Conservation (phyloP, 768 basidiomycete species). For the Pisolithus albus region DNA sequence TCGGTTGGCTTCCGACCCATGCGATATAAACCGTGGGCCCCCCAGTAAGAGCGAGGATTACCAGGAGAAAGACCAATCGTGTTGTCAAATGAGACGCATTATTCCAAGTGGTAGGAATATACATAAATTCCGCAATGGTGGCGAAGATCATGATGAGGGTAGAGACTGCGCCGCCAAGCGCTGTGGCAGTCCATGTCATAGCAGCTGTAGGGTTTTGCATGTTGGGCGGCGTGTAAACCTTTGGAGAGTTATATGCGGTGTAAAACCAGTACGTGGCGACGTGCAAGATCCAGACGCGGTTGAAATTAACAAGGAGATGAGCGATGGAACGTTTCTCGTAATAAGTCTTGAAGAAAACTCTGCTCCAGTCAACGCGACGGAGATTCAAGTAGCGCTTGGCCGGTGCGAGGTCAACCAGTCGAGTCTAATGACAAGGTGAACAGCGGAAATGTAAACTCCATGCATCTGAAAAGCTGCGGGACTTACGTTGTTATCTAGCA, state of each 20-base stretch:
- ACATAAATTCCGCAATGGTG: constrained; percentile 90
- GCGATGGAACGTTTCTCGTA: constrained; percentile 90
- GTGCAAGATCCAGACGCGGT: constrained; percentile 97
- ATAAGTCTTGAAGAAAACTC: constrained; percentile 98
- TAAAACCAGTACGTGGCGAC: constrained; percentile 93
- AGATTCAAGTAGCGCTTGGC: constrained; percentile 92
- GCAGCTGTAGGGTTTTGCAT: constrained; percentile 66
- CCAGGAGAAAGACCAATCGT: constrained; percentile 83
- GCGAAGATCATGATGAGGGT: constrained; percentile 91
- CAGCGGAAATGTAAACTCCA: constrained; percentile 1
- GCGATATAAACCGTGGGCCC: constrained; percentile 95
- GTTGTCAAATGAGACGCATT: constrained; percentile 96
- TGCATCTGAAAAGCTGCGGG: background rate
- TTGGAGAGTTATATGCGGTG: constrained; percentile 95
- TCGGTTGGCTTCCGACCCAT: constrained; percentile 61
- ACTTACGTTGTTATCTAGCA: constrained; percentile 77
- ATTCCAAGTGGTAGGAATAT: constrained; percentile 98
- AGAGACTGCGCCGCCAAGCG: constrained; percentile 92
- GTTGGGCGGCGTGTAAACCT: constrained; percentile 72
- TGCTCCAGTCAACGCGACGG: constrained; percentile 87
- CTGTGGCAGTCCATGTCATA: constrained; percentile 94
- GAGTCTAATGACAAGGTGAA: constrained; percentile 49
- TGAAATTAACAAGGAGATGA: constrained; percentile 97
- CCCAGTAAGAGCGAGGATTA: constrained; percentile 87
- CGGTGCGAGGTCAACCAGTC: constrained; percentile 86